A percentile compares a stretch with the other conserved stretches of the same genome.
Evolutionary conservation across 176 grass and related monocot genomes (phyloP).

Genomic region (Triticum turgidum): DNA sequence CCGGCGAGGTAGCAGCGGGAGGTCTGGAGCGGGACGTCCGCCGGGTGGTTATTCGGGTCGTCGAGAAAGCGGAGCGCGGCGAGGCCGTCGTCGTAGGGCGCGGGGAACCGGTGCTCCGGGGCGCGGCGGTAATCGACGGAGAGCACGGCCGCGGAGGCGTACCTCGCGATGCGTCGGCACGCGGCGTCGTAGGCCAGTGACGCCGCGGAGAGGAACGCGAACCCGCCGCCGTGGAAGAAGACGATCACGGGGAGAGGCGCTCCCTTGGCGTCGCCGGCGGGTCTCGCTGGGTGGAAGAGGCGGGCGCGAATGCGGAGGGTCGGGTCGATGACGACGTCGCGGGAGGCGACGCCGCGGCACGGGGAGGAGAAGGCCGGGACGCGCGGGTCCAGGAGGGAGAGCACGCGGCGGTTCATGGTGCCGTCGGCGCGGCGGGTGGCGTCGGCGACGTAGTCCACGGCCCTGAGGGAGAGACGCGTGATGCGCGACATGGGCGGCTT

Average conservation of each 20-base stretch:
- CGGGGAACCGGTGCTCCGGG: conserved; percentile 64
- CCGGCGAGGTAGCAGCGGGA: not conserved
- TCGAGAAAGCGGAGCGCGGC: conserved; percentile 74
- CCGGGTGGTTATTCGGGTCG: not conserved
- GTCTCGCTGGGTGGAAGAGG: conserved; percentile 40
- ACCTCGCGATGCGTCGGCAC: conserved; percentile 64
- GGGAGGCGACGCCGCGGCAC: conserved; percentile 42
- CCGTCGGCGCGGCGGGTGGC: conserved; percentile 51
- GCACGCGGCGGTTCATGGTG: conserved; percentile 62
- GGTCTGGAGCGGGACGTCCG: conserved; percentile 15
- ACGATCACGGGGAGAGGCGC: conserved; percentile 39
- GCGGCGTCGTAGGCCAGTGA: conserved; percentile 55
- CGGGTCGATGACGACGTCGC: conserved; percentile 42
- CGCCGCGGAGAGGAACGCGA: conserved; percentile 63
- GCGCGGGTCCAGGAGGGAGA: conserved; percentile 37
- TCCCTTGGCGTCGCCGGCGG: not conserved
- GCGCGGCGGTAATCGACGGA: conserved; percentile 89
- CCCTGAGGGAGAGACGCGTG: conserved; percentile 38
- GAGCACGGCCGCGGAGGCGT: conserved; percentile 38
- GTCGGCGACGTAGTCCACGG: conserved; percentile 43
- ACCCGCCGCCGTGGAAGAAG: conserved; percentile 93
- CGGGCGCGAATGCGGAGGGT: conserved; percentile 40
- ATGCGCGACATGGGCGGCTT: conserved; percentile 64
- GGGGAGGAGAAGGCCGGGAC: conserved; percentile 22
- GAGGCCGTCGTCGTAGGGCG: conserved; percentile 75